phyloP scores from a whole-genome alignment of 805 yeast genomes.

The Saccharomycopsis sp. region DNA sequence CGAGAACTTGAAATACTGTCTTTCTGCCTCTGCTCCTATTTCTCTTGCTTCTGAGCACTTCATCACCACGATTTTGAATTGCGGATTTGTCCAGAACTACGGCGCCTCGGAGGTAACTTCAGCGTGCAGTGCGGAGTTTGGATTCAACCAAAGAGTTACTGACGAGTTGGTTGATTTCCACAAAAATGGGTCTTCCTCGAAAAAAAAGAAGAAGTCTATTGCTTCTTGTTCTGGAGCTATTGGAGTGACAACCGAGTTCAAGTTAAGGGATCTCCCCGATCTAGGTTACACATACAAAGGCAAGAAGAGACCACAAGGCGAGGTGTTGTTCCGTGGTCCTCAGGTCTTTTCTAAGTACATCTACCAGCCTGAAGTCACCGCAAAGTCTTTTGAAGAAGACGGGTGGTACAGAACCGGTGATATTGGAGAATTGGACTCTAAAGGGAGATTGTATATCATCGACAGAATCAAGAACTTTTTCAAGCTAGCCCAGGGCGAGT shows the following conservation, averaged over 20 bases:
- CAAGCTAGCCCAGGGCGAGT: conserved; percentile 48
- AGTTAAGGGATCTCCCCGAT: conserved; percentile 49
- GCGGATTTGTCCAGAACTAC: conserved; percentile 46
- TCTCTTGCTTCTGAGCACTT: conserved; percentile 47
- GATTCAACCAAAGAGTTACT: conserved; percentile 22
- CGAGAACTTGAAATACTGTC: conserved; percentile 29
- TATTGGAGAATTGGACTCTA: conserved; percentile 37
- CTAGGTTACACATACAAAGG: conserved; percentile 35
- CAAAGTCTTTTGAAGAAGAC: conserved; percentile 26
- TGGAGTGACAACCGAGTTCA: conserved; percentile 40
- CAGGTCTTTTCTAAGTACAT: conserved; percentile 24
- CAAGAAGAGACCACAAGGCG: conserved; percentile 37
- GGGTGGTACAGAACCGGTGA: conserved; percentile 55
- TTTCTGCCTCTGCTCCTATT: conserved; percentile 56
- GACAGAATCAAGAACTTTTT: conserved; percentile 65
- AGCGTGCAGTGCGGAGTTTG: conserved; percentile 34
- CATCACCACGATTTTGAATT: conserved; percentile 43
- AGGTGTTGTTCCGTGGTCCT: conserved; percentile 47
- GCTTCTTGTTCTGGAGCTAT: conserved; percentile 42
- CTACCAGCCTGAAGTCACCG: conserved; percentile 5
- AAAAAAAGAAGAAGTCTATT: conserved; percentile 9
- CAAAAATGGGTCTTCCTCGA: no score
- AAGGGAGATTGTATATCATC: conserved; percentile 46
- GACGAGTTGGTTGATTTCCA: neutral
- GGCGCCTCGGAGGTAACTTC: conserved; percentile 56